phyloP scores from a whole-genome alignment of 2,329 filamentous ascomycete genomes.

The Ophiostoma populinum region DNA sequence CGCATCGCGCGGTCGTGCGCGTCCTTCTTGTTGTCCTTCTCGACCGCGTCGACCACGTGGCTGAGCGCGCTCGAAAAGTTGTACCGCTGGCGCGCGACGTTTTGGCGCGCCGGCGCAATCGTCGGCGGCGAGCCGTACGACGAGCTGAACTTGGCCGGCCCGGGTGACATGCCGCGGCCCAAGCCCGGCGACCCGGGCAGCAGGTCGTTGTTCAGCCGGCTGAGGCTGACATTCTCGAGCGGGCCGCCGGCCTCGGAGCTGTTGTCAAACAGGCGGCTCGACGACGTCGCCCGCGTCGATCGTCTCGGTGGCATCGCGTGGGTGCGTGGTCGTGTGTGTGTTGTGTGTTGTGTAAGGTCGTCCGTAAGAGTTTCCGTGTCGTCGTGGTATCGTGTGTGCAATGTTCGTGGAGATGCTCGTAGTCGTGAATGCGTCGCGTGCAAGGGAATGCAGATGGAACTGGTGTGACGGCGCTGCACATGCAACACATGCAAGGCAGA shows the following conservation, averaged over 20 bases:
- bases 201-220: not conserved
- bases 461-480: no score
- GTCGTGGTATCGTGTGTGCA: no score
- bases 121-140: constrained; percentile 13
- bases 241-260: constrained; percentile 11
- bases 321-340: not conserved
- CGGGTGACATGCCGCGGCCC: constrained; percentile 11
- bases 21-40: constrained; percentile 12
- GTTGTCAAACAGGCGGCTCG: constrained; percentile 11
- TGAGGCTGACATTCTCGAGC: constrained; percentile 2
- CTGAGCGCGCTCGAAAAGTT: constrained; percentile 12
- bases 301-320: constrained; percentile 11
- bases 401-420: no score
- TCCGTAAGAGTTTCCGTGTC: no score
- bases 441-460: no score
- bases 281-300: constrained; percentile 7
- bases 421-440: no score
- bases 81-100: constrained; percentile 12
- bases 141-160: constrained; percentile 13
- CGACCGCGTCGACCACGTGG: constrained; percentile 10
- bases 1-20: constrained; percentile 8
- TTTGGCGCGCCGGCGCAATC: constrained; percentile 9
- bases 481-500: no score
- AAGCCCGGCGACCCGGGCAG: constrained; percentile 1
- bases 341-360: not conserved